Base-by-base conservation (phyloP, 2,329 filamentous ascomycete genomes). In the Whalleya microplaca region DNA sequence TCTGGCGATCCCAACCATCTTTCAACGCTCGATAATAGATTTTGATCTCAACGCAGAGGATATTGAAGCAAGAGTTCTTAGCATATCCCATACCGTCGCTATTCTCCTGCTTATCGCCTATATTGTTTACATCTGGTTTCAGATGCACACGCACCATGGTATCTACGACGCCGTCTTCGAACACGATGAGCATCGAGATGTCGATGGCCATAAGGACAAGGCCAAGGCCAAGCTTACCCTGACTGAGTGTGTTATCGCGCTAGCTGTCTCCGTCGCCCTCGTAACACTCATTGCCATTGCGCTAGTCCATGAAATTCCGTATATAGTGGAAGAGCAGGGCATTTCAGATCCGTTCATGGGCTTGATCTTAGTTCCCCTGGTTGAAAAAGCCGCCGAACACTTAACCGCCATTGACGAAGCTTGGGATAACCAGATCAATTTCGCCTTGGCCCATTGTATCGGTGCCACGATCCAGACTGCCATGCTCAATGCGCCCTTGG, bases 391-490 rank as follows among this genome's bases (percentile, higher is more conserved):
- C 2, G 91, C 91, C 12, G 91, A 96, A 73, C 91, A 96, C 73
- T 77, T 96, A 45, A 93, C 90, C 1, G 90, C 91, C 42, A 80
- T 96, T 56, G 90, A 95, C 65, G 91, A 96, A 79, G 91, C 91
- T 21, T 94, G 86, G 80, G 89, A 91, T 66, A 85, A 90, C 70
- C 86, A 89, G 70, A 92, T 93, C 81, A 95, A 95, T 76, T 88
- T 93, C 73, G 91, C 91, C 0, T 81, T 95, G 21, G 89, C 90
- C 44, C 92, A 96, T 71, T 90, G 95, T 51, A 85, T 96, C 42
- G 92, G 91, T 45, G 88, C 92, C 2, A 94, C 90, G 0, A 88
- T 96, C 56, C 93, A 96, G 75, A 97, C 93, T 0, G 91, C 92
- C 1, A 82, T 96, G 29, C 86, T 96, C 69, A 96, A 96, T 71